phyloP scores from a whole-genome alignment of 345 rosid genomes.

The Dovyalis caffra region DNA sequence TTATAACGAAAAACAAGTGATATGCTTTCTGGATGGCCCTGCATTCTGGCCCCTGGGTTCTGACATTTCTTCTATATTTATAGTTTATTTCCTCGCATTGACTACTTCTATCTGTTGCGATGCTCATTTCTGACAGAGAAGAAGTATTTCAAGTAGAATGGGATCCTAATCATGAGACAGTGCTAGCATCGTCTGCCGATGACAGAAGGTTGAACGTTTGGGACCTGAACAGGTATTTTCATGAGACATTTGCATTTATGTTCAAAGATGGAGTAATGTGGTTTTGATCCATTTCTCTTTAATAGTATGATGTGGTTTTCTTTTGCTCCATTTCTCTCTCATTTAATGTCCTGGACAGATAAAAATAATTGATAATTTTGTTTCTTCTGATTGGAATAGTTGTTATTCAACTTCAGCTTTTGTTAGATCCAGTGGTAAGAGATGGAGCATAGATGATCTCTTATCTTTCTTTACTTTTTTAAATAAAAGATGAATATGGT shows the following conservation, averaged over 20 bases:
- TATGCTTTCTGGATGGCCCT: neutral
- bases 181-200: constrained; percentile 87
- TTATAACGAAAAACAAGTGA: neutral
- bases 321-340: neutral
- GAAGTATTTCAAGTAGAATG: constrained; percentile 97
- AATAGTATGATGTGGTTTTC: neutral
- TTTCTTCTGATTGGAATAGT: neutral
- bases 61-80: neutral
- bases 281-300: neutral
- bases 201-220: constrained; percentile 91
- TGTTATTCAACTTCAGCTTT: neutral
- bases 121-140: constrained; percentile 47
- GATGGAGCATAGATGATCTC: neutral
- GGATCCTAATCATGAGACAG: constrained; percentile 94
- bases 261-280: neutral
- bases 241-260: neutral
- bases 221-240: constrained; percentile 83
- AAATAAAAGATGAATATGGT: neutral
- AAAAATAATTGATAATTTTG: neutral
- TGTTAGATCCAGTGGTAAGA: neutral
- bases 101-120: neutral
- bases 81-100: neutral
- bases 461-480: neutral
- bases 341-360: neutral
- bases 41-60: neutral